Conservation (phyloP, 768 basidiomycete genomes). For the Psilocybe subaeruginosa region DNA sequence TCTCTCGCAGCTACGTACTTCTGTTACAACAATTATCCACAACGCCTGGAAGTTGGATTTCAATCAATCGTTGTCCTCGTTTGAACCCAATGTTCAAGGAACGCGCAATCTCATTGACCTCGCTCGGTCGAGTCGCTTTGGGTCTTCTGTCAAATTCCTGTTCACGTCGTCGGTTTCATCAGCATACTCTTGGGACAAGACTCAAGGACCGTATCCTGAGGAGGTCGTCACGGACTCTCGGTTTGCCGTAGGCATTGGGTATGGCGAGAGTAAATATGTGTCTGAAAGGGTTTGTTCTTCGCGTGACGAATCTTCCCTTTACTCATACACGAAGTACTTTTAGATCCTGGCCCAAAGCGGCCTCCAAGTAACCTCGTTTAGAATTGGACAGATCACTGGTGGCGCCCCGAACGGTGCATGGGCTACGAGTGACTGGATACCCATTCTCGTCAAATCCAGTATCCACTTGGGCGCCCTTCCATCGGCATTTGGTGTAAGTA, state of each 20-base stretch:
- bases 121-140: slow-evolving; percentile 29
- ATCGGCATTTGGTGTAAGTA: slow-evolving; percentile 28
- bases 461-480: slow-evolving; percentile 30
- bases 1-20: slow-evolving; percentile 26
- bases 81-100: slow-evolving; percentile 43
- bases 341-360: slow-evolving; percentile 35
- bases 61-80: slow-evolving; percentile 43
- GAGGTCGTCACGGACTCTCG: slow-evolving; percentile 28
- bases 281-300: slow-evolving; percentile 31
- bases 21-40: slow-evolving; percentile 41
- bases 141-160: slow-evolving; percentile 33
- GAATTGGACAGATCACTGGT: slow-evolving; percentile 42
- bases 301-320: not conserved
- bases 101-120: slow-evolving; percentile 44
- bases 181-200: slow-evolving; percentile 31
- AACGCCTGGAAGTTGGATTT: slow-evolving; percentile 54
- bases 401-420: slow-evolving; percentile 37
- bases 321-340: not conserved
- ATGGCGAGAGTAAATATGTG: slow-evolving; percentile 37
- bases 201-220: slow-evolving; percentile 34
- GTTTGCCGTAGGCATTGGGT: slow-evolving; percentile 31
- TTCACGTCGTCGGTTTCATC: slow-evolving; percentile 39
- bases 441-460: slow-evolving; percentile 41
- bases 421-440: slow-evolving; percentile 42
- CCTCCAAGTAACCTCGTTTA: slow-evolving; percentile 29